Evolutionary conservation across 1,139 yeast genomes (phyloP), one percentile per base, ranked within the genome.

Genomic region (Sporopachydermia cereana): DNA sequence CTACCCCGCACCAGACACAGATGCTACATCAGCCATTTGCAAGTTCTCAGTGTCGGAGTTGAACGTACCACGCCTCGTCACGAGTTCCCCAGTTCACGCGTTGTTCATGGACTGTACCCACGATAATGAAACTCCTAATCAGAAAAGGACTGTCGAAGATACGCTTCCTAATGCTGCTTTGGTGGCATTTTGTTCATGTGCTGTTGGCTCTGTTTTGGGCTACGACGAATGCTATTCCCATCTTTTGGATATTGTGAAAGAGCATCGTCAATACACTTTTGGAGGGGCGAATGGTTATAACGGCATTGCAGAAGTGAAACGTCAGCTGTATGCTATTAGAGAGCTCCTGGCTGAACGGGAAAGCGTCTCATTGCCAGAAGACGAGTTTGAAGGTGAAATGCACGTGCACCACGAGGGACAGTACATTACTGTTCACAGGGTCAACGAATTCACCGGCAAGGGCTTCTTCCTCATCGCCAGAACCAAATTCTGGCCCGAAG

Each of bases 31-130:
- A 50, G 53, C 45, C 34, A 50, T 42, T 51, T 47, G 25, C 51
- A 50, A 31, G 44, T 47, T 17, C 45, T 48, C 61, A n/a, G 68
- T 65, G 3, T 74, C 82, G 2, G 85, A 80, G 57, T 64, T 81
- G 49, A 77, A 77, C 48, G 70, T 82, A 44, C 89, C 91, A 2
- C 74, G 72, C 52, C 69, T 78, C 14, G 71, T 85, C 45, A 71
- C 78, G 1, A 68, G 78, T 5, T 75, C 80, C 41, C 78, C 80
- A 14, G 95, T 95, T 2, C 97, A 88, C 63, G 96, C 97, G 0
- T 69, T 91, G 55, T 84, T 91, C 56, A 89, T 91, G 96, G 98
- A 91, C 60, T 89, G 96, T 57, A 89, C 97, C 2, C 98, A 91
- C 61, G 98, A 91, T 62, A 91, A 91, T 57, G 93, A 86, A 62